Evolutionary conservation across 176 grass and related monocot genomes (phyloP), one percentile per base, ranked within the genome.

Genomic region (Triticum dicoccoides): DNA sequence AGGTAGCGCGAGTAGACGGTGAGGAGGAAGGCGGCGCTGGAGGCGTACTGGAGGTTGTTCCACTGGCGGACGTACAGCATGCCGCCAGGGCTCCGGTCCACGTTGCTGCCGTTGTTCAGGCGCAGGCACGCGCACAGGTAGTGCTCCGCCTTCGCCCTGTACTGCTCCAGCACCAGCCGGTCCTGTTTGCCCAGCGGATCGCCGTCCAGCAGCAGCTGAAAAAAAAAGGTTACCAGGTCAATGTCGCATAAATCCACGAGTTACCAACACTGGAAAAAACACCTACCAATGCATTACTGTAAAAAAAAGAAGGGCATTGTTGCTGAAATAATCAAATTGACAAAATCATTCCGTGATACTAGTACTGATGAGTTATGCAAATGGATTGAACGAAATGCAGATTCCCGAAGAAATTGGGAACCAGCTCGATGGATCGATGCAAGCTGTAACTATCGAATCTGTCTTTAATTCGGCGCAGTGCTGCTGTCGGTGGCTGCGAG

Each of bases 1-100:
- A 93, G 92, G 82, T 93, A 91, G 54, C 56, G 24, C 34, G 91
- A 87, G 84, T 96, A 96, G 87, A 77, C 84, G 68, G 89, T 93
- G 52, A 96, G 91, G 79, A 96, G 91, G 87, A 93, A 96, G 62
- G 94, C 89, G 23, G 94, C 89, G 73, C 87, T 91, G 69, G 94
- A 96, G 59, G 85, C 94, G 70, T 96, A 96, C 87, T 96, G 91
- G 29, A 96, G 81, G 85, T 96, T 96, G 89, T 96, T 96, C 94
- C 94, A 96, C 63, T 90, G 87, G 2, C 94, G 94, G 47, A 93
- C 85, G 87, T 96, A 96, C 15, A 96, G 87, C 91, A 96, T 91
- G 37, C 94, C 94, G 51, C 87, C 85, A 10, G 91, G 91, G 82
- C 87, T 96, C 32, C 94, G 89, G 9, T 96, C 87, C 41, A 93